These are phyloP conservation scores for Populus tremula DNA, from an alignment of 345 rosid species.

Conservation along the genomic window DNA sequence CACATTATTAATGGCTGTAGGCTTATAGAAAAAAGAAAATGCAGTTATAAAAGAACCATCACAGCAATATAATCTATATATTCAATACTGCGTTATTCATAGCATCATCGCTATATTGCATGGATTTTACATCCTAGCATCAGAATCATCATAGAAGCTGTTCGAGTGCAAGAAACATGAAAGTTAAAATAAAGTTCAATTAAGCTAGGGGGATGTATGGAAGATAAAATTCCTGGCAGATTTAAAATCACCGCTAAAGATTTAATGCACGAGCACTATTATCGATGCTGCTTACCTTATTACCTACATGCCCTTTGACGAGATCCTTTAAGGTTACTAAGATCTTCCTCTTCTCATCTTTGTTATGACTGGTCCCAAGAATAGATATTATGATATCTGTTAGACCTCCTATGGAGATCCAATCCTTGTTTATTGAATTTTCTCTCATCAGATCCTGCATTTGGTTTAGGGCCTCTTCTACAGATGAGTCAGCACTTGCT, in stretches of 20 bases:
- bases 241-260: not conserved
- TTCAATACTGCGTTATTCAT: not conserved
- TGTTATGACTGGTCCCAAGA: slow-evolving; percentile 47
- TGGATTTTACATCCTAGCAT: not conserved
- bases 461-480: slow-evolving; percentile 48
- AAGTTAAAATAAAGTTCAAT: not conserved
- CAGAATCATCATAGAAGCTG: not conserved
- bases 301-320: slow-evolving; percentile 56
- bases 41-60: not conserved
- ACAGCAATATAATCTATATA: not conserved
- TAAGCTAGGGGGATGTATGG: not conserved
- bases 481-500: slow-evolving; percentile 36
- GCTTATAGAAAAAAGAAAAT: not conserved
- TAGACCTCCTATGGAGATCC: slow-evolving; percentile 60
- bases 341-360: slow-evolving; percentile 49
- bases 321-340: slow-evolving; percentile 47
- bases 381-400: slow-evolving; percentile 43
- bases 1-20: not conserved
- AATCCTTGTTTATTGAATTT: slow-evolving; percentile 59
- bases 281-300: slow-evolving; percentile 42
- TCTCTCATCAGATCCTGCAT: slow-evolving; percentile 59
- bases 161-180: not conserved
- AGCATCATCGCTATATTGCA: not conserved
- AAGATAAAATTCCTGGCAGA: slow-evolving; percentile 6
- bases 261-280: not conserved